Evolutionary conservation across 1,284 basidiomycete species (phyloP), one percentile per base, ranked within the genome.

Genomic region (Chalciporus piperatoides): DNA sequence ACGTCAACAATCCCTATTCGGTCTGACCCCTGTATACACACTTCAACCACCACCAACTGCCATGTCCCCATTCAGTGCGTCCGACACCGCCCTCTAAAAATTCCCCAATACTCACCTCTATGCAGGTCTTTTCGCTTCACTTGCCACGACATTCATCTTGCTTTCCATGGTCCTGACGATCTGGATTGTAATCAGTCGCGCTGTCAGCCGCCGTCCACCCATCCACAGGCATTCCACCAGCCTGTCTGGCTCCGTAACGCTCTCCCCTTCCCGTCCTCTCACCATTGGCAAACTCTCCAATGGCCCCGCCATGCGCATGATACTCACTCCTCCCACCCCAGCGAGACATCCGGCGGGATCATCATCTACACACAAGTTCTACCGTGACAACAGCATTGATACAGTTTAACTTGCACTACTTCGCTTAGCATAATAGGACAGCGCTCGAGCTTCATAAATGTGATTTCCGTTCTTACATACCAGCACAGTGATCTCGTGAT

Each of bases 1-100:
- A 36, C 8, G 56, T 65, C 60, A 66, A 66, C 56, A 62, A 41
- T 58, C 45, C 33, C 19, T 27, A 10, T 41, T 27, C 23, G 21
- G 43, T 11, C 2, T n/a, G 8, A 8, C 35, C 21, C 43, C 32
- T 27, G 23, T 35, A 17, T 33, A 15, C 6, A 15, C 32, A 1
- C 32, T 14, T 33, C 32, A 33, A 15, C 28, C 28, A 33, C 32
- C n/a, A 15, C n/a, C n/a, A n/a, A n/a, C n/a, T 19, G 19, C 2
- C 2, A 33, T 33, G 32, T 6, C n/a, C 32, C 4, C 32, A 2
- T 15, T 33, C 32, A 33, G 32, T 33, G n/a, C 32, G 32, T 33
- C 32, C 5, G n/a, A n/a, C n/a, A 33, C 6, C n/a, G 6, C 6
- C 32, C 32, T 15, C 32, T 3, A 30, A 33, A 15, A 8, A 6